phyloP scores from a whole-genome alignment of 1,284 basidiomycete species.

The Abortiporus biennis region DNA sequence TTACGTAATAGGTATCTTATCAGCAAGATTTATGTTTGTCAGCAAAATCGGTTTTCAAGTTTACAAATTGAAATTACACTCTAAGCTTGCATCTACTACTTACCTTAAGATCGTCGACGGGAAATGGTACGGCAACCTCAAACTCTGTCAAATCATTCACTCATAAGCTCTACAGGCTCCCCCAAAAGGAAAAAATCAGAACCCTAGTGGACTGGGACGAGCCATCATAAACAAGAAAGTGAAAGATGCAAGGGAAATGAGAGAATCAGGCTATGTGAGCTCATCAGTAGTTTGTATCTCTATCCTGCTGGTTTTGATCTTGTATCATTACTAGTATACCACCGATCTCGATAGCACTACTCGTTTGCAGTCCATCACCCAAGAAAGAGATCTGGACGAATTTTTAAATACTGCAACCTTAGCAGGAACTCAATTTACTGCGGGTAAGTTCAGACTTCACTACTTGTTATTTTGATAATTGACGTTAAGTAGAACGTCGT shows the following conservation, averaged over 20 bases:
- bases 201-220: conserved; percentile 78
- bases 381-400: conserved; percentile 94
- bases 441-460: conserved; percentile 50
- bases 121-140: no score
- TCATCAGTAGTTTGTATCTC: neutral
- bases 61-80: no score
- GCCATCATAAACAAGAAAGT: conserved; percentile 87
- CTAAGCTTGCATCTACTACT: no score
- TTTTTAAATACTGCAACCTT: conserved; percentile 94
- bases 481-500: conserved; percentile 62
- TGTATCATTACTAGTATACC: no score
- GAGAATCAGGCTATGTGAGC: conserved; percentile 73
- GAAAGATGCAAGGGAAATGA: conserved; percentile 71
- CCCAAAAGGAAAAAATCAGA: conserved; percentile 47
- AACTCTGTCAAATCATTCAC: no score
- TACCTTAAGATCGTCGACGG: no score
- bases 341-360: conserved; percentile 68
- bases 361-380: conserved; percentile 88
- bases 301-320: neutral
- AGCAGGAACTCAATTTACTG: conserved; percentile 96
- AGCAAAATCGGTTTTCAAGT: no score
- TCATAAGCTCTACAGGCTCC: no score
- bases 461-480: conserved; percentile 7
- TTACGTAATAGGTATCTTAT: no score
- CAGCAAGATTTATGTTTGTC: no score